Evolutionary conservation across 2,329 filamentous ascomycete species (phyloP).

Genomic region (Paraphaeosphaeria minitans): DNA sequence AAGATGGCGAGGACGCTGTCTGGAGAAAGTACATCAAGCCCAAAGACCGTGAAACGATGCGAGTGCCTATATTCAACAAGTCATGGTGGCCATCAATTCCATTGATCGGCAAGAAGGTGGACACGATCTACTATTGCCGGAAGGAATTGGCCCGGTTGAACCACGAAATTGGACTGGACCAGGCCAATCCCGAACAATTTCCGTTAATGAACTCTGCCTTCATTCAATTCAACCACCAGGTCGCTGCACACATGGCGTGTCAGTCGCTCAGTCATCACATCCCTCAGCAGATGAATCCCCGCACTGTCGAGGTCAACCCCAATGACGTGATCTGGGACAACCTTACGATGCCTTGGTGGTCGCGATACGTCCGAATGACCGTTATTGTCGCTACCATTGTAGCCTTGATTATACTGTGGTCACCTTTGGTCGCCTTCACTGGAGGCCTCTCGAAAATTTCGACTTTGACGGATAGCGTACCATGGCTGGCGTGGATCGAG

Average conservation of each 20-base stretch:
- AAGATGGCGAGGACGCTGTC: constrained; percentile 52
- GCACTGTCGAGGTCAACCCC: constrained; percentile 91
- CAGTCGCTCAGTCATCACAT: constrained; percentile 89
- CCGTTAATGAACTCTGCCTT: constrained; percentile 96
- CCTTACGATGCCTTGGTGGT: constrained; percentile 95
- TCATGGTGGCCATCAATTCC: constrained; percentile 82
- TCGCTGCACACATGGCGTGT: constrained; percentile 97
- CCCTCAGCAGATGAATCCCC: constrained; percentile 90
- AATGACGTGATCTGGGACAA: constrained; percentile 96
- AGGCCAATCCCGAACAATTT: constrained; percentile 81
- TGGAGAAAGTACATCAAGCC: constrained; percentile 85
- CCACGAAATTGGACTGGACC: constrained; percentile 88
- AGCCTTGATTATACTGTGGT: constrained; percentile 85
- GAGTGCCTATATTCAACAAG: constrained; percentile 61
- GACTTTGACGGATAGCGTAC: constrained; percentile 66
- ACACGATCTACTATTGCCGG: constrained; percentile 91
- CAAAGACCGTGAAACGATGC: constrained; percentile 84
- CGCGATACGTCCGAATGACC: constrained; percentile 74
- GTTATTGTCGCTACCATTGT: constrained; percentile 69
- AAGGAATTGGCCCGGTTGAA: constrained; percentile 86
- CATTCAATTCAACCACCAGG: constrained; percentile 97
- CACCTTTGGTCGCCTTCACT: constrained; percentile 87
- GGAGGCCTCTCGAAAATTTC: constrained; percentile 80
- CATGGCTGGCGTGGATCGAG: constrained; percentile 74
- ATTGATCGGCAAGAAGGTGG: constrained; percentile 84